Evolutionary conservation across 2,329 filamentous ascomycete genomes (phyloP), one percentile per base, ranked within the genome.

Genomic region (Ceratocystis lukuohia): DNA sequence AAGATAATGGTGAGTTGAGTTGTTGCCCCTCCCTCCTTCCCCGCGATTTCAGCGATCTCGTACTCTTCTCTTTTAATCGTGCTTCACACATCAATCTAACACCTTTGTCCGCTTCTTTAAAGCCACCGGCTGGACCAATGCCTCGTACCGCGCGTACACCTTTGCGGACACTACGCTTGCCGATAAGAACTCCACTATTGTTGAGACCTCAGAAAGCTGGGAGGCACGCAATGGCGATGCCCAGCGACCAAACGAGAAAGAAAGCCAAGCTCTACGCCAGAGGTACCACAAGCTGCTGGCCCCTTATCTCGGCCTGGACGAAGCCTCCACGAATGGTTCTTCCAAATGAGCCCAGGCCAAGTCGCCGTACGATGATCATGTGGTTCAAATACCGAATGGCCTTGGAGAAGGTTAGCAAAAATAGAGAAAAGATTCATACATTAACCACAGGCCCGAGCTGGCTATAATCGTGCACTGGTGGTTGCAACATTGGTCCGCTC

Each of bases 51-150:
- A 25, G 50, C 12, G 17, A 7, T n/a, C 5, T 15, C 0, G 15
- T n/a, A 5, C 41, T 10, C 20, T 7, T 57, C 15, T 53, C 10
- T 3, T 53, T 28, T 28, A 6, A 6, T 53, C 5, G 7, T 25
- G n/a, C 15, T 12, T 46, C 20, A 15, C 15, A n/a, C 33, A 25
- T 10, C 15, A 44, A 25, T 17, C 57, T 63, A 59, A 63, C 25
- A 4, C 28, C 15, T 20, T 33, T n/a, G 46, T 33, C 20, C 30
- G 20, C 53, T 30, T 5, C 5, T 8, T 17, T 33, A 30, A 69
- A 87, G 86, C 86, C 48, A 91, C 88, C 8, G 86, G 84, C 5
- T 92, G 88, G 89, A 72, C 74, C 7, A 92, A 92, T 74, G 86
- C 86, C 64, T 88, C 92, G 75, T 86, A 79, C 73, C 83, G 88